These are phyloP conservation scores for Ceratocystis colombiana DNA, from an alignment of 2,329 filamentous ascomycete species.

Conservation along the genomic window DNA sequence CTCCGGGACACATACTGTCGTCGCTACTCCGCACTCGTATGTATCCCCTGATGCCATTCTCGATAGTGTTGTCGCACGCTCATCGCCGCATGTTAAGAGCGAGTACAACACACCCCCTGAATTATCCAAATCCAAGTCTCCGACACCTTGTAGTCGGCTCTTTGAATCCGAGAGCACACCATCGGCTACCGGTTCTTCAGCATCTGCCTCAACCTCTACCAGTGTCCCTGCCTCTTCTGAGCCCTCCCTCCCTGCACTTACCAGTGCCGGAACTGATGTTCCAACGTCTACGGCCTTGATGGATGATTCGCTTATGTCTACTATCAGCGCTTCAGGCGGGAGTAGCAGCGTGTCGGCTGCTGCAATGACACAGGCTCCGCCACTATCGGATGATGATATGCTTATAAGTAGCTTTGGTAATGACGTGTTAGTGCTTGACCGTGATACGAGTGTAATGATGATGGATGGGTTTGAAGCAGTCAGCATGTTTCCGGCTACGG, in stretches of 20 bases:
- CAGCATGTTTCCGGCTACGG: conserved; percentile 43
- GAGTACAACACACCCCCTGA: conserved; percentile 50
- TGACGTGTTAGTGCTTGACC: conserved; percentile 38
- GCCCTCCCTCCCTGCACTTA: conserved; percentile 47
- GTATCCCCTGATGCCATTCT: conserved; percentile 41
- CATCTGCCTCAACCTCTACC: conserved; percentile 22
- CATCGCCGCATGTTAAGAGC: conserved; percentile 36
- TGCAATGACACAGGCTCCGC: background rate
- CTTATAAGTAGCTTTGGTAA: conserved; percentile 38
- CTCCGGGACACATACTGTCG: conserved; percentile 25
- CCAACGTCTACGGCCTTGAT: conserved; percentile 29
- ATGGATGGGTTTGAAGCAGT: conserved; percentile 44
- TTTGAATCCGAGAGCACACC: conserved; percentile 38
- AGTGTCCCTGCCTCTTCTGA: background rate
- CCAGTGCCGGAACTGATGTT: conserved; percentile 45
- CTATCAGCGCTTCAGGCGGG: conserved; percentile 34
- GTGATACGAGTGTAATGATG: conserved; percentile 41
- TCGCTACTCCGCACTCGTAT: conserved; percentile 36
- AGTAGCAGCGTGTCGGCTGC: background rate
- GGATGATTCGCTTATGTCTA: conserved; percentile 15
- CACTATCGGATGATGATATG: conserved; percentile 35
- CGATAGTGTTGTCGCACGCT: conserved; percentile 29
- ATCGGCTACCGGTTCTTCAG: conserved; percentile 8
- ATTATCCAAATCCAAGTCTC: conserved; percentile 51
- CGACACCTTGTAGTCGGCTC: conserved; percentile 39